phyloP scores from a whole-genome alignment of 257 asterid genomes.

The Cinchona pubescens region DNA sequence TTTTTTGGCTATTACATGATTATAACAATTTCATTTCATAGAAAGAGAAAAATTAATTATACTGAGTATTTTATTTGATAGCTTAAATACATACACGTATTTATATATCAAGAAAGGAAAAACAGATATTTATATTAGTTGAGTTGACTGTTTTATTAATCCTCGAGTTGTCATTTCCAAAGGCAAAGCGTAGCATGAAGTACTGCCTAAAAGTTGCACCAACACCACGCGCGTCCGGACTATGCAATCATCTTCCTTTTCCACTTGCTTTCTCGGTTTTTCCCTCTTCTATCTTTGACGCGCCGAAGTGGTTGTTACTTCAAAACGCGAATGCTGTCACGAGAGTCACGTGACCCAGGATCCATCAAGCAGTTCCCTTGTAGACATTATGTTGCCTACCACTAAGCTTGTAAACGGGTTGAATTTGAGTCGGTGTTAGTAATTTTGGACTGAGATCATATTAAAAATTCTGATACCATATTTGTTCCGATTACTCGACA shows the following conservation, averaged over 20 bases:
- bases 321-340: constrained; percentile 13
- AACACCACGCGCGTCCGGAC: constrained; percentile 35
- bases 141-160: not conserved
- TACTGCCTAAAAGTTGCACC: constrained; percentile 7
- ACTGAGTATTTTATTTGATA: too few relatives aligned
- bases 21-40: too few relatives aligned
- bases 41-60: too few relatives aligned
- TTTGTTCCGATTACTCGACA: too few relatives aligned
- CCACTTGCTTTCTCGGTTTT: constrained; percentile 8
- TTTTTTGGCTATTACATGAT: too few relatives aligned
- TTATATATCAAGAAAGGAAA: not conserved
- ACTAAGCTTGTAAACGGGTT: too few relatives aligned
- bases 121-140: too few relatives aligned
- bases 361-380: not conserved
- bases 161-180: constrained; percentile 21
- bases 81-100: too few relatives aligned
- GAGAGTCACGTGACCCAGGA: constrained; percentile 25
- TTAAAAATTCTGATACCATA: too few relatives aligned
- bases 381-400: too few relatives aligned
- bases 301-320: not conserved
- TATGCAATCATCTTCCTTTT: not conserved
- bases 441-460: too few relatives aligned
- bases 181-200: not conserved
- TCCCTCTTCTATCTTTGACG: not conserved
- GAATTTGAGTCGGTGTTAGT: too few relatives aligned